Evolutionary conservation across 257 asterid species (phyloP).

Genomic region (Voacanga thouarsii): DNA sequence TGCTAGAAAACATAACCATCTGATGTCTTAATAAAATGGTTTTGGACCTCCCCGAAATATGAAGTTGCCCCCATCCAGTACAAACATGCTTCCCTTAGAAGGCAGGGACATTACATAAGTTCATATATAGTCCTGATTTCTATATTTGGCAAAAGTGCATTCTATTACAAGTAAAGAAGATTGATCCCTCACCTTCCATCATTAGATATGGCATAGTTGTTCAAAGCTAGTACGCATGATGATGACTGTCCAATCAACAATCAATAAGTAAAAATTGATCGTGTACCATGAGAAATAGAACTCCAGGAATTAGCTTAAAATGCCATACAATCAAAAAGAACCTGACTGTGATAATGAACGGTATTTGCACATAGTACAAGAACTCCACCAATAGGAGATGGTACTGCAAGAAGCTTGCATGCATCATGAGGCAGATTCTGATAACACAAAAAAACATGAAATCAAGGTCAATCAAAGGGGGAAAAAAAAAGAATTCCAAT

Average conservation of each 20-base stretch:
- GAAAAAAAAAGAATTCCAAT: slow-evolving; percentile 1
- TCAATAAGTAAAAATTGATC: slow-evolving; percentile 24
- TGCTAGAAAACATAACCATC: background rate
- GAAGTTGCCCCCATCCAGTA: background rate
- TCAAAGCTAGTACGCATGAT: slow-evolving; percentile 79
- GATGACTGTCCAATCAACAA: slow-evolving; percentile 64
- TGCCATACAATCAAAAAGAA: slow-evolving; percentile 27
- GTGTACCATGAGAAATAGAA: slow-evolving; percentile 12
- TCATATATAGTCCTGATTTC: background rate
- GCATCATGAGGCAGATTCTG: slow-evolving; percentile 98
- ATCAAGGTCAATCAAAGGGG: slow-evolving; percentile 7
- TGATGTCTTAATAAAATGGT: background rate
- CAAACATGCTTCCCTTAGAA: background rate
- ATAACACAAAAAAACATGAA: slow-evolving; percentile 23
- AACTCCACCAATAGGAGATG: slow-evolving; percentile 98
- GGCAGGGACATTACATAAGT: background rate
- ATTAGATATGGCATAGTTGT: slow-evolving; percentile 69
- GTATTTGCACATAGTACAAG: slow-evolving; percentile 90
- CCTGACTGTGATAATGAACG: slow-evolving; percentile 98
- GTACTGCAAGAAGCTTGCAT: slow-evolving; percentile 98
- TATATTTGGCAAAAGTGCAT: background rate
- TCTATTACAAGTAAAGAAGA: slow-evolving; percentile 10
- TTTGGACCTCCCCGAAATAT: background rate
- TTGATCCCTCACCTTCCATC: slow-evolving; percentile 61
- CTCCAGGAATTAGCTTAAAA: slow-evolving; percentile 11